These are phyloP conservation scores for Aspergillus ellipticus DNA, from an alignment of 495 filamentous ascomycete species.

Conservation along the genomic window DNA sequence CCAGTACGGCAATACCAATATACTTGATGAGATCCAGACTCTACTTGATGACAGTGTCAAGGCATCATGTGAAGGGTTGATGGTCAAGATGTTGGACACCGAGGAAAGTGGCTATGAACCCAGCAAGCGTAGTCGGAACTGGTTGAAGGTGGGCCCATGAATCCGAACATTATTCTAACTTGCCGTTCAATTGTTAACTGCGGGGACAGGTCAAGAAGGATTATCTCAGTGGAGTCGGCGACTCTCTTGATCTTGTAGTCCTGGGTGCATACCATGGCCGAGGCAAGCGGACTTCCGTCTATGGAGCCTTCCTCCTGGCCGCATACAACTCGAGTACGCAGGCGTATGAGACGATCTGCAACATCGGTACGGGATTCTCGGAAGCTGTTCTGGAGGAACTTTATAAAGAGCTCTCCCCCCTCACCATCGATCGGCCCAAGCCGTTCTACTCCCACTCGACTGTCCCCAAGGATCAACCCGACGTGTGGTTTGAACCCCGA, in stretches of 20 bases:
- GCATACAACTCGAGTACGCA: slow-evolving; percentile 81
- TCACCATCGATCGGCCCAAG: slow-evolving; percentile 83
- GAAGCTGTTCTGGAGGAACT: slow-evolving; percentile 82
- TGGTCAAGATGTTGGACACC: slow-evolving; percentile 99
- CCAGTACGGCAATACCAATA: slow-evolving; percentile 78
- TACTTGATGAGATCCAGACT: slow-evolving; percentile 85
- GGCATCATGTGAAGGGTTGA: slow-evolving; percentile 91
- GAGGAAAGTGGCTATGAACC: slow-evolving; percentile 90
- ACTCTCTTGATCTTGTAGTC: slow-evolving; percentile 95
- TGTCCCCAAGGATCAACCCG: slow-evolving; percentile 86
- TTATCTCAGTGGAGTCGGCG: slow-evolving; percentile 87
- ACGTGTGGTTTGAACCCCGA: slow-evolving; percentile 96
- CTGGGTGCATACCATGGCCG: slow-evolving; percentile 91
- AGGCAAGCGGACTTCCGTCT: slow-evolving; percentile 91
- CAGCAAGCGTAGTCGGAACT: slow-evolving; percentile 90
- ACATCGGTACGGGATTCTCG: slow-evolving; percentile 96
- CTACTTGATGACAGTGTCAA: slow-evolving; percentile 93
- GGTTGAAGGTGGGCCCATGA: slow-evolving; percentile 74
- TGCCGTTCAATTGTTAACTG: slow-evolving; percentile 12
- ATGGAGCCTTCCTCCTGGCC: slow-evolving; percentile 90
- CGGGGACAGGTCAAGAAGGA: slow-evolving; percentile 81
- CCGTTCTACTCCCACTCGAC: slow-evolving; percentile 87
- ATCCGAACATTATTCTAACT: not conserved
- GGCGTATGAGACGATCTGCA: slow-evolving; percentile 91
- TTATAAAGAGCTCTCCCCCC: slow-evolving; percentile 62